Percentiles rank a stretch among this genome's conserved stretches.
These are phyloP conservation scores for Phytophthora pinifolia DNA, from an alignment of 352 stramenopile species.

Conservation along the genomic window DNA sequence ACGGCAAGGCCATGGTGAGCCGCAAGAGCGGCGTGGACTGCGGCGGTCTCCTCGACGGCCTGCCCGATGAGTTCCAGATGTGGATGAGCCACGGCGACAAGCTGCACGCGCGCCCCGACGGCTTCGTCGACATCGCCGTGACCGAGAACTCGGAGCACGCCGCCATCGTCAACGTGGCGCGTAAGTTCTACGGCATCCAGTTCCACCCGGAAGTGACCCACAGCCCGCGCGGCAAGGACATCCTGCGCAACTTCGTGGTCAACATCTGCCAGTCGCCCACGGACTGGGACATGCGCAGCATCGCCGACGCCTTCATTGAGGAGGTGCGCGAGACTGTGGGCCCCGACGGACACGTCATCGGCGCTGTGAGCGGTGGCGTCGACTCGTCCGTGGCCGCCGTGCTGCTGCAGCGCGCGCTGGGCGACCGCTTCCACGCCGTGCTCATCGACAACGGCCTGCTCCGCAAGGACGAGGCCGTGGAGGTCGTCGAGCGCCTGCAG, in stretches of 20 bases:
- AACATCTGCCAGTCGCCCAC: conserved; percentile 93
- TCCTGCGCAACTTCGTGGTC: conserved; percentile 98
- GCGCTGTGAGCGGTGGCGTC: conserved; percentile 97
- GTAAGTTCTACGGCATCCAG: conserved; percentile 97
- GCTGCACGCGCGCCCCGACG: conserved; percentile 92
- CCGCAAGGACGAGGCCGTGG: conserved; percentile 93
- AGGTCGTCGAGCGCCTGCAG: conserved; percentile 90
- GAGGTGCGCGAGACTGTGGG: conserved; percentile 93
- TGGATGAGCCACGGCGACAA: conserved; percentile 99
- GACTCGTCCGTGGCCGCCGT: conserved; percentile 99
- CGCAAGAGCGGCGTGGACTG: conserved; percentile 53
- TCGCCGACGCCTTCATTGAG: conserved; percentile 89
- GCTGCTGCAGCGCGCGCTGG: conserved; percentile 96
- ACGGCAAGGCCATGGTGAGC: conserved; percentile 96
- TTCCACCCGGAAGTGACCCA: conserved; percentile 98
- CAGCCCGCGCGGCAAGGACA: conserved; percentile 93
- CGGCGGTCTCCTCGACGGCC: conserved; percentile 87
- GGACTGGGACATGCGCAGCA: conserved; percentile 98
- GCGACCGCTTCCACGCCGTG: conserved; percentile 98
- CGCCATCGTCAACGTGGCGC: conserved; percentile 94
- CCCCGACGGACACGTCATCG: conserved; percentile 96
- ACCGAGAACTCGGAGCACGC: conserved; percentile 93
- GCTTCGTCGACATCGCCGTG: conserved; percentile 88
- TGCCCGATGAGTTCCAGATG: conserved; percentile 95
- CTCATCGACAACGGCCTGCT: conserved; percentile 99